Evolutionary conservation across 768 basidiomycete genomes (phyloP), one percentile per base, ranked within the genome.

Genomic region (Mycena metata): DNA sequence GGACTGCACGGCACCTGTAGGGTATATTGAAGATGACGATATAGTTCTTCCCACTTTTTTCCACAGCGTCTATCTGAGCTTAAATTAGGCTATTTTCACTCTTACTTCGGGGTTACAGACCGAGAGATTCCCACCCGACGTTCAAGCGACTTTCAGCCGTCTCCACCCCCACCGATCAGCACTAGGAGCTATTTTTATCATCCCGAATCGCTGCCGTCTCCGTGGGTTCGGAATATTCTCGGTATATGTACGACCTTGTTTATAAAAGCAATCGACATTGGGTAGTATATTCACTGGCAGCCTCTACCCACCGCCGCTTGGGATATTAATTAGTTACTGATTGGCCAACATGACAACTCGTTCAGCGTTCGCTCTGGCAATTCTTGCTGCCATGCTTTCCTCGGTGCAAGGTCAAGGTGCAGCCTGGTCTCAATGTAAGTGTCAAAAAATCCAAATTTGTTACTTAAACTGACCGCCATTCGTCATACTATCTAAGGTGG

Each of bases 141-240:
- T 51, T 51, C 50, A 51, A 51, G 50, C 50, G 50, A 51, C 50
- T 24, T 51, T 51, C 50, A 51, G 24, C 50, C 50, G 50, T 33
- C 50, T 33, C 50, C 7, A 51, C 30, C 26, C 23, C 50, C 50
- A 51, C 50, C 21, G 45, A 46, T 46, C 45, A 46, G 45, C 45
- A 46, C 13, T n/a, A 46, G 17, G 8, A 19, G 45, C 45, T 46
- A 46, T 19, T 46, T 13, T 46, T 6, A n/a, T 46, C 45, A n/a
- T 19, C 45, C 17, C 45, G 8, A 19, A 46, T n/a, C n/a, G n/a
- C n/a, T n/a, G 45, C 12, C 17, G 45, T 46, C 45, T 46, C 45
- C 17, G 45, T 46, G 12, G 17, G 12, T n/a, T 46, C 45, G 45
- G 45, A 13, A 16, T 46, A 46, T 46, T 46, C 17, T 46, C 45